Percentiles rank a stretch among this genome's conserved stretches.
phyloP scores from a whole-genome alignment of 192 early-diverging fungal genomes.

The Entomortierella beljakovae region DNA sequence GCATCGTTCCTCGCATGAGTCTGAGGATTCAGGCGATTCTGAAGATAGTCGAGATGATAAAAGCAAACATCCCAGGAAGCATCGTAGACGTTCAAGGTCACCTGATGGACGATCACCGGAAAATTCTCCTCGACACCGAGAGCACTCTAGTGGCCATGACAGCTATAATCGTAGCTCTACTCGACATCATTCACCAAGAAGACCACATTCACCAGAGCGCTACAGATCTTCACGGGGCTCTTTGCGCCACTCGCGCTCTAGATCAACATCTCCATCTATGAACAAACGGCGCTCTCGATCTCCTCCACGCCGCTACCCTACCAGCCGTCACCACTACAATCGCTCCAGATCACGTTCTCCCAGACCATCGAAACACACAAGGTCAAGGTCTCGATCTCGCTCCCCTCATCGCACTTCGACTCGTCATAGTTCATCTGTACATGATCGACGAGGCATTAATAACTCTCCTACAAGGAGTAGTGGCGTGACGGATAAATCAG shows the following conservation, averaged over 20 bases:
- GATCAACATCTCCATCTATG: constrained; percentile 6
- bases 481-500: background rate
- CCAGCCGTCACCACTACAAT: background rate
- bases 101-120: background rate
- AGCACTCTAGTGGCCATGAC: background rate
- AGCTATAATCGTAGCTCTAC: background rate
- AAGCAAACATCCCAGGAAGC: constrained; percentile 18
- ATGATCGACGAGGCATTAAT: background rate
- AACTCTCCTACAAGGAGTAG: background rate
- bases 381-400: constrained; percentile 8
- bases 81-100: constrained; percentile 9
- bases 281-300: constrained; percentile 24
- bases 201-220: constrained; percentile 7
- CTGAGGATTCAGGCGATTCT: constrained; percentile 9
- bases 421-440: background rate
- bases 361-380: too few relatives aligned
- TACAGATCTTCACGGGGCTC: background rate
- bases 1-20: constrained; percentile 22
- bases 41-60: constrained; percentile 21
- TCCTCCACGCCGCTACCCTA: constrained; percentile 4
- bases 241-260: constrained; percentile 9
- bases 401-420: background rate
- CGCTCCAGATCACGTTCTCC: constrained; percentile 20
- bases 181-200: background rate
- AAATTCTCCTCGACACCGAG: background rate